Base-by-base conservation (phyloP, 345 rosid species). In the Lepidium didymum region DNA sequence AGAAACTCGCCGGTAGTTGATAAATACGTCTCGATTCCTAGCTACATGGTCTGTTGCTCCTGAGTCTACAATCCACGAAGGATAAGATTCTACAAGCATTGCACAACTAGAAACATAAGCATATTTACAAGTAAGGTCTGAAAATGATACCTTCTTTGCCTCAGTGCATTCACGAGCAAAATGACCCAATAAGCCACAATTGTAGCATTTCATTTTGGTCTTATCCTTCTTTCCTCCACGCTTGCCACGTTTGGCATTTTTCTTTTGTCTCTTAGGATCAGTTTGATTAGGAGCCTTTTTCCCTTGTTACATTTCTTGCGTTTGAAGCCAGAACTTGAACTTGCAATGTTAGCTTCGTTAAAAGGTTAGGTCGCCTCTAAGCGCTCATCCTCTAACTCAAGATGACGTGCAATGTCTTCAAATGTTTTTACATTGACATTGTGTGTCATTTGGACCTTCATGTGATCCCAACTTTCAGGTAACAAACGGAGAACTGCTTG, bases 361-460 rank as follows among this genome's bases (percentile, higher is more conserved):
- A 64, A 50, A 4, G 58, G 57, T 11, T 0, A 40, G 8, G 63
- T 29, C 0, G 41, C 21, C 21, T 19, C 42, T 27, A 67, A 7
- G 43, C 53, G n/a, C 31, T 54, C 43, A 67, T 67, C 71, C 41
- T 54, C 53, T 67, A 54, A 67, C 9, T 67, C 34, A 18, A 62
- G 33, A 62, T 62, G 67, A 61, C 12, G 41, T 62, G 67, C 34
- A 2, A 34, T 62, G 5, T 56, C 56, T 0, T 55, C 55, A 43
- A 67, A 67, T 0, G 14, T 43, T 21, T 67, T 34, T 0, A 67
- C 44, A 21, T 56, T 56, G 2, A 2, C 16, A 44, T 56, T 44
- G 6, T 68, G 46, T 0, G 14, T 56, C 56, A 68, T 56, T 10
- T 68, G 43, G 23, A 68, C 7, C 11, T 21, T 44, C 46, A 44